These are phyloP conservation scores for Colletotrichum euphorbiae DNA, from an alignment of 2,329 filamentous ascomycete genomes.

Conservation along the genomic window DNA sequence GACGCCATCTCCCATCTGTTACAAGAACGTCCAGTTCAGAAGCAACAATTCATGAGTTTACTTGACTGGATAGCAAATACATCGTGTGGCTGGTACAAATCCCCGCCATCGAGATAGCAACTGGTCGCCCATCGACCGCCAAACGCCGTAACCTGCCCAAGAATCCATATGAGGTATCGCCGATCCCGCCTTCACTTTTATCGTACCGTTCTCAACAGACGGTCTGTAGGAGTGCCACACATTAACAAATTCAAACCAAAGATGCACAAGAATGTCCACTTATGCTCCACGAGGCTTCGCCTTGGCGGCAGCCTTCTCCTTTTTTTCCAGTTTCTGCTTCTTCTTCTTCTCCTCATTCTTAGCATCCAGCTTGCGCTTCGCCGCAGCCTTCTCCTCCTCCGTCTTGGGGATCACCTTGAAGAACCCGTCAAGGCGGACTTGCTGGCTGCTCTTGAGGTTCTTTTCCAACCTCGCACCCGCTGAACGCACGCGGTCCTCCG, in stretches of 20 bases:
- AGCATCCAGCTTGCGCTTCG: constrained; percentile 95
- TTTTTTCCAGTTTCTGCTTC: constrained; percentile 92
- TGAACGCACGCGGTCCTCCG: constrained; percentile 88
- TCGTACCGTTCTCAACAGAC: background rate
- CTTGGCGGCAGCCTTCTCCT: constrained; percentile 93
- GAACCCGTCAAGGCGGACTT: constrained; percentile 93
- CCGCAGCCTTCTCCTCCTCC: constrained; percentile 81
- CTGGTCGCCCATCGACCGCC: background rate
- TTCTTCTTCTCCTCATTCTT: constrained; percentile 95
- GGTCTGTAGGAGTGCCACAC: background rate
- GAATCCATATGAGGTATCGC: constrained; percentile 10
- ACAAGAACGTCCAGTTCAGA: background rate
- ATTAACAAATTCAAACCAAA: too few species aligned
- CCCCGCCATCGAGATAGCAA: constrained; percentile 1
- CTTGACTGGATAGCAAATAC: background rate
- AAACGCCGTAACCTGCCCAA: background rate
- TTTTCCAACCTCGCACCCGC: constrained; percentile 85
- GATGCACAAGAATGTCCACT: too few species aligned
- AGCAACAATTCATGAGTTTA: background rate
- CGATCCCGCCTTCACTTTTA: constrained; percentile 7
- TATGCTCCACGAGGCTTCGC: constrained; percentile 79
- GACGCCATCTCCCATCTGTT: background rate
- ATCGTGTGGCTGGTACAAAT: background rate
- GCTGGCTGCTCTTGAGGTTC: constrained; percentile 90
- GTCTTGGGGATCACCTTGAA: constrained; percentile 95